Conservation (phyloP, 2,329 filamentous ascomycete genomes). For the Epicoccum sorghinum region DNA sequence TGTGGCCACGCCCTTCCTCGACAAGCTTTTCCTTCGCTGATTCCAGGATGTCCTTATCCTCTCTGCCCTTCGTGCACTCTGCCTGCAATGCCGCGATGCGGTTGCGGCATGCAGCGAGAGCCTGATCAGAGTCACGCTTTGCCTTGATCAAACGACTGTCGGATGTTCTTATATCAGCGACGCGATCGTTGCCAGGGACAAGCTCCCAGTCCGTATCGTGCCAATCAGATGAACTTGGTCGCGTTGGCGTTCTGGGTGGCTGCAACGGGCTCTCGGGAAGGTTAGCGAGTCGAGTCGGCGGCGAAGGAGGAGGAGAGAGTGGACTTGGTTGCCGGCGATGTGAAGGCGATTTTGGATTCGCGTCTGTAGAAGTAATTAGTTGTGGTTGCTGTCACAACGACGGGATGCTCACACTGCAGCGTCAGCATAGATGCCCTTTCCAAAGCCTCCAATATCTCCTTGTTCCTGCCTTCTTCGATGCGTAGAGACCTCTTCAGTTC, state of each 20-base stretch:
- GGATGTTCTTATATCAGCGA: slow-evolving; percentile 36
- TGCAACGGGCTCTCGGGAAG: slow-evolving; percentile 20
- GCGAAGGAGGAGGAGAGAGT: slow-evolving; percentile 44
- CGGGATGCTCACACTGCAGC: slow-evolving; percentile 39
- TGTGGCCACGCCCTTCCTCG: slow-evolving; percentile 37
- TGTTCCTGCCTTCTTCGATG: slow-evolving; percentile 45
- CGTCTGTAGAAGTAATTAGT: slow-evolving; percentile 27
- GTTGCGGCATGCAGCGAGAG: slow-evolving; percentile 42
- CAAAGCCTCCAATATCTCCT: slow-evolving; percentile 45
- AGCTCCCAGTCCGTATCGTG: slow-evolving; percentile 31
- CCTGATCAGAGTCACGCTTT: slow-evolving; percentile 46
- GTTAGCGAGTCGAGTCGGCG: slow-evolving; percentile 31
- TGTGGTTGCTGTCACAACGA: not conserved
- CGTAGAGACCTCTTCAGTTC: slow-evolving; percentile 38
- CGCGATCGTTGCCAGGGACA: not conserved
- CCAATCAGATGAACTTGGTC: slow-evolving; percentile 30
- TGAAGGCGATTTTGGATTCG: slow-evolving; percentile 28
- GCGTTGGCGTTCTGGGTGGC: slow-evolving; percentile 32
- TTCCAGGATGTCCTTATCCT: slow-evolving; percentile 28
- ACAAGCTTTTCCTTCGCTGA: slow-evolving; percentile 28
- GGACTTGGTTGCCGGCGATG: slow-evolving; percentile 30
- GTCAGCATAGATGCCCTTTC: slow-evolving; percentile 46
- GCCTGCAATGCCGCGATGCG: slow-evolving; percentile 43
- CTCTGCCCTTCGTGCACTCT: slow-evolving; percentile 36
- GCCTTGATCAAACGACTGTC: slow-evolving; percentile 45